Evolutionary conservation across 2,329 filamentous ascomycete genomes (phyloP).

Genomic region (Cladosporium oxysporum): DNA sequence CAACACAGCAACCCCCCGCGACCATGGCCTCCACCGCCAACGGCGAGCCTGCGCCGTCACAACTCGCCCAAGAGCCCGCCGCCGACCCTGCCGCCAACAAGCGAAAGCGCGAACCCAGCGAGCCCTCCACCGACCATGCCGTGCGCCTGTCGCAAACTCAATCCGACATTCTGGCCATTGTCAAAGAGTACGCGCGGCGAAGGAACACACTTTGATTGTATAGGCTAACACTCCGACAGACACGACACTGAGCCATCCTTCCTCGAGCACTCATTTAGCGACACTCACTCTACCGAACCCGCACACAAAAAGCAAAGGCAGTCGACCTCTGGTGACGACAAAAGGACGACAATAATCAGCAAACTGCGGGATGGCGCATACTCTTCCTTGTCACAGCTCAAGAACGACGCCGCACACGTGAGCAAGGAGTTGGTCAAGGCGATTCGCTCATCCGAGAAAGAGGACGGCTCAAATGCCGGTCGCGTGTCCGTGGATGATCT

Average conservation of each 20-base stretch:
- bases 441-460: slow-evolving; percentile 13
- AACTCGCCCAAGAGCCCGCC: slow-evolving; percentile 3
- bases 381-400: slow-evolving; percentile 44
- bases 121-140: slow-evolving; percentile 30
- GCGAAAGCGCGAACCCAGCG: slow-evolving; percentile 47
- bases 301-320: slow-evolving; percentile 49
- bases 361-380: slow-evolving; percentile 44
- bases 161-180: slow-evolving; percentile 44
- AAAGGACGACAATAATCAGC: slow-evolving; percentile 41
- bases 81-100: slow-evolving; percentile 36
- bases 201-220: not conserved
- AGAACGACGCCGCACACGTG: slow-evolving; percentile 45
- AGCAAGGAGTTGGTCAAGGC: slow-evolving; percentile 40
- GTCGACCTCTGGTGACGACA: slow-evolving; percentile 32
- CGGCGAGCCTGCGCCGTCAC: slow-evolving; percentile 22
- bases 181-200: slow-evolving; percentile 40
- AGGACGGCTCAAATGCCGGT: slow-evolving; percentile 17
- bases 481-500: slow-evolving; percentile 42
- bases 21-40: slow-evolving; percentile 27
- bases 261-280: slow-evolving; percentile 42
- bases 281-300: slow-evolving; percentile 40
- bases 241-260: slow-evolving; percentile 50
- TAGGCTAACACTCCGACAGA: slow-evolving; percentile 26
- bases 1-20: slow-evolving; percentile 3
- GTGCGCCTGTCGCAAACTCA: slow-evolving; percentile 34